Evolutionary conservation across 2,329 filamentous ascomycete species (phyloP), one percentile per base, ranked within the genome.

Genomic region (Fusarium sp.): DNA sequence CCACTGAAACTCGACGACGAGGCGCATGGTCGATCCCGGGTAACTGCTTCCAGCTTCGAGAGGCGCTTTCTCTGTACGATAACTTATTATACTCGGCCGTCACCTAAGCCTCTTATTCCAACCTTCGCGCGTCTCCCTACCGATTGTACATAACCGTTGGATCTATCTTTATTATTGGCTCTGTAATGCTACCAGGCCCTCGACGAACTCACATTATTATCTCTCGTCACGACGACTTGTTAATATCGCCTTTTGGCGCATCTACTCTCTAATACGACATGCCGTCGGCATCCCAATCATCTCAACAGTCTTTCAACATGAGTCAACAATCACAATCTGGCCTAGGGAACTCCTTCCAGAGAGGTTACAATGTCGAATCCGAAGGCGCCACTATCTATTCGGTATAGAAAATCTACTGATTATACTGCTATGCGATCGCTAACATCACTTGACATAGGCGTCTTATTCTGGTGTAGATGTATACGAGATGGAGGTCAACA

Each of bases 401-500:
- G 66, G 88, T 90, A 75, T 69, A 83, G 72, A 42, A 30, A 36
- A 46, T 17, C 46, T 32, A 19, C 19, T 34, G n/a, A 8, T 6
- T 19, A 24, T 10, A 50, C n/a, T 21, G n/a, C 44, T 36, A 19
- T 46, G 56, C 38, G 51, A 60, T 68, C 36, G 56, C 70, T 70
- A 61, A 74, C 65, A 39, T 58, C 12, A 50, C 21, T 36, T 30
- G 9, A 20, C 55, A 12, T 68, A 88, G 86, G 95, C 95, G 62
- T 92, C 96, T 39, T 98, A 98, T 78, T 98, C 95, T 9, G 94
- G 94, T 70, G 93, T 98, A 44, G 91, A 95, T 63, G 96, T 99
- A 17, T 99, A 98, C 82, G 96, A 99, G 80, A 97, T 98, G 94
- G 94, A 97, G 78, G 92, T 98, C 63, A 96, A 97, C 77, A 88